Evolutionary conservation across 75 land plant species (phyloP).

Genomic region (Picea sitchensis): DNA sequence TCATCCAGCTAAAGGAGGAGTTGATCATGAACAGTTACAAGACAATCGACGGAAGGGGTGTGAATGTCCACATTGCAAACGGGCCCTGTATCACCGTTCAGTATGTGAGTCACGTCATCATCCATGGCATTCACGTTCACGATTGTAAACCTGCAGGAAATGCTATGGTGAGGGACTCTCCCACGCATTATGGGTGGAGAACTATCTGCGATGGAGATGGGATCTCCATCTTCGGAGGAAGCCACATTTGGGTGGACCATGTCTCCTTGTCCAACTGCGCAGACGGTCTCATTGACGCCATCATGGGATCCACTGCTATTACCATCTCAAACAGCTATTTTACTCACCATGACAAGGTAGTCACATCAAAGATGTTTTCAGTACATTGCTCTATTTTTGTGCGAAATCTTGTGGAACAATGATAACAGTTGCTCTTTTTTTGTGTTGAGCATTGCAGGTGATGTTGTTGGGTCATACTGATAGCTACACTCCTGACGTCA

Average conservation of each 20-base stretch:
- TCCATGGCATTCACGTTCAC: slow-evolving; percentile 26
- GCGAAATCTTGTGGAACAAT: no score
- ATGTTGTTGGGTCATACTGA: slow-evolving; percentile 54
- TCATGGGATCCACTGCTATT: slow-evolving; percentile 29
- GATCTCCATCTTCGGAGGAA: no score
- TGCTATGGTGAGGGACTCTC: no score
- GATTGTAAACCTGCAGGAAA: no score
- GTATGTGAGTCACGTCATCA: slow-evolving; percentile 20
- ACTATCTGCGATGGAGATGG: no score
- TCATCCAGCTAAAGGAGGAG: slow-evolving; percentile 24
- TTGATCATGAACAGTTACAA: slow-evolving; percentile 26
- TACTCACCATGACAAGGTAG: slow-evolving; percentile 21
- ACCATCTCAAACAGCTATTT: slow-evolving; percentile 43
- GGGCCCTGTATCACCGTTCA: slow-evolving; percentile 24
- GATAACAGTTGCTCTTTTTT: no score
- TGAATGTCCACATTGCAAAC: slow-evolving; percentile 21
- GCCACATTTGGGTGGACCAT: slow-evolving; percentile 41
- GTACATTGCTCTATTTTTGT: no score
- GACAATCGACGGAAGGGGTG: slow-evolving; percentile 25
- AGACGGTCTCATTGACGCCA: slow-evolving; percentile 39
- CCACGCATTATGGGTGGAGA: no score
- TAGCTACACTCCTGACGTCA: slow-evolving; percentile 12
- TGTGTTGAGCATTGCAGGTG: slow-evolving; percentile 12
- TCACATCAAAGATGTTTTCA: no score
- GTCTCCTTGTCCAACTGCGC: slow-evolving; percentile 16